These are phyloP conservation scores for Crithidia sp. DNA, from an alignment of 208 protist species.

Conservation along the genomic window DNA sequence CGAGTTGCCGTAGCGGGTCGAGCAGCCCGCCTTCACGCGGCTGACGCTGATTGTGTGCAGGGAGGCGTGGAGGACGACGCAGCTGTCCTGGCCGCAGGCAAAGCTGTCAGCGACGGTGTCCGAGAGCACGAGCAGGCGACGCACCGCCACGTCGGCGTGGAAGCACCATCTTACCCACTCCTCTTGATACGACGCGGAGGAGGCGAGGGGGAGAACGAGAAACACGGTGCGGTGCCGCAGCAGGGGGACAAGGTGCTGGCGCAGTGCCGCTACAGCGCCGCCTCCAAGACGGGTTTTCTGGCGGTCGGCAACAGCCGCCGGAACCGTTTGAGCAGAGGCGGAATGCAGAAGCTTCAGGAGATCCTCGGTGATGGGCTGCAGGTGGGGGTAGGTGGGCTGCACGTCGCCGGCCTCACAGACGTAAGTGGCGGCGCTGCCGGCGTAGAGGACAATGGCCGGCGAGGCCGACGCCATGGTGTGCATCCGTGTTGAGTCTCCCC, in stretches of 20 bases:
- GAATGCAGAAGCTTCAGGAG: slow-evolving; percentile 7
- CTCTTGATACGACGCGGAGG: slow-evolving; percentile 35
- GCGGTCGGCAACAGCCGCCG: background rate
- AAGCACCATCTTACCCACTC: slow-evolving; percentile 43
- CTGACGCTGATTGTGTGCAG: slow-evolving; percentile 17
- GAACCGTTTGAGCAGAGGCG: background rate
- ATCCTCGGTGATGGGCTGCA: slow-evolving; percentile 31
- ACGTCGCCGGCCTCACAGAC: slow-evolving; percentile 47
- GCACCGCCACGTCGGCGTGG: slow-evolving; percentile 18
- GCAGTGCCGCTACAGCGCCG: background rate
- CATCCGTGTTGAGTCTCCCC: background rate
- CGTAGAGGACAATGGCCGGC: slow-evolving; percentile 35
- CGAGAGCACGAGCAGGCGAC: slow-evolving; percentile 52
- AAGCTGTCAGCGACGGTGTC: slow-evolving; percentile 64
- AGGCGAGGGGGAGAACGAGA: slow-evolving; percentile 42
- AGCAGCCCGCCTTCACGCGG: slow-evolving; percentile 25
- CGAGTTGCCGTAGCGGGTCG: slow-evolving; percentile 25
- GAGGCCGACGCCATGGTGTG: slow-evolving; percentile 5
- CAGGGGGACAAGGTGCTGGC: slow-evolving; percentile 31
- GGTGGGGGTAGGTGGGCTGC: slow-evolving; percentile 40
- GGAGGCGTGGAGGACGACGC: slow-evolving; percentile 35
- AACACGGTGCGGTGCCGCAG: slow-evolving; percentile 41
- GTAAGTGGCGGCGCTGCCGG: slow-evolving; percentile 36
- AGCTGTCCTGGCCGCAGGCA: slow-evolving; percentile 38
- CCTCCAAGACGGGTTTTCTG: background rate